A percentile compares a stretch with the other conserved stretches of the same genome.
These are phyloP conservation scores for Sambucus nigra DNA, from an alignment of 129 eudicot genomes.

Conservation along the genomic window DNA sequence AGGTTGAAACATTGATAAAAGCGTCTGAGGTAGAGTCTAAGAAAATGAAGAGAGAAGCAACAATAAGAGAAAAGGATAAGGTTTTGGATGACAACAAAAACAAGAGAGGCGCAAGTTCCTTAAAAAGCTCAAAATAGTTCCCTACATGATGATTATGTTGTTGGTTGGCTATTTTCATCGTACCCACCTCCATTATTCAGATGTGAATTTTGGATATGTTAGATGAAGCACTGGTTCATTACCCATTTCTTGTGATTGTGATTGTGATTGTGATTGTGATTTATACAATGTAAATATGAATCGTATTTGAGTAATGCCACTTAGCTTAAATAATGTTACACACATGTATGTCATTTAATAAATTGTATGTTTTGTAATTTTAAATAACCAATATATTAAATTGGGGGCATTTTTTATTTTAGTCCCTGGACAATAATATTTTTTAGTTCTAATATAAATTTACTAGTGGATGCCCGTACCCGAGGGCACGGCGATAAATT, in stretches of 20 bases:
- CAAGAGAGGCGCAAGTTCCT: conserved; percentile 27
- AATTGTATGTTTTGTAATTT: no score
- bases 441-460: no score
- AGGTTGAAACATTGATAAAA: conserved; percentile 56
- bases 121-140: conserved; percentile 28
- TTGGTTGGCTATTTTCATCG: not conserved
- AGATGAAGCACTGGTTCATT: conserved; percentile 15
- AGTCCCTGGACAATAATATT: no score
- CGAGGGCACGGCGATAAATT: no score
- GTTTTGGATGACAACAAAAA: conserved; percentile 32
- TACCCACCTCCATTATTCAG: conserved; percentile 8
- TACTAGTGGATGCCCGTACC: no score
- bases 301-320: not conserved
- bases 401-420: no score
- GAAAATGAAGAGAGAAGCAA: conserved; percentile 65
- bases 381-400: no score
- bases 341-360: no score
- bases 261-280: no score
- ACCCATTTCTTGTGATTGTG: conserved; percentile 13
- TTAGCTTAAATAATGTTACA: conserved; percentile 3
- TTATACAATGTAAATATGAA: conserved; percentile 15
- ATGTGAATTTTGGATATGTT: conserved; percentile 18
- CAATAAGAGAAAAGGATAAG: conserved; percentile 43
- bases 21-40: conserved; percentile 66
- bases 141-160: not conserved